Conservation (phyloP, 352 stramenopile species). For the Thraustochytrium striatum region DNA sequence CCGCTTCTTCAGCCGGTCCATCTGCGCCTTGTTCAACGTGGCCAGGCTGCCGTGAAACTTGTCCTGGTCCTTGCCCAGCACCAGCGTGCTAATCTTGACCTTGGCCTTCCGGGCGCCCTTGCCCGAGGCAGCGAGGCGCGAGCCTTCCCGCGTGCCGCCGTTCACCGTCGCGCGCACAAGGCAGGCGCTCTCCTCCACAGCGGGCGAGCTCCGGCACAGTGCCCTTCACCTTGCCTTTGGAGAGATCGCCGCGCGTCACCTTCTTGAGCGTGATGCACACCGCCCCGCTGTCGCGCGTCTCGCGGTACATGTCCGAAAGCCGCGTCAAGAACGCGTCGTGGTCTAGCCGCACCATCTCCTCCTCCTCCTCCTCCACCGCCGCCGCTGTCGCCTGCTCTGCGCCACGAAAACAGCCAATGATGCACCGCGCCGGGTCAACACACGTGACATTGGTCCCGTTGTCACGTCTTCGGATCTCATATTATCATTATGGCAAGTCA, state of each 20-base stretch:
- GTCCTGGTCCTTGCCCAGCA: conserved; percentile 11
- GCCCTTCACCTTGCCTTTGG: background rate
- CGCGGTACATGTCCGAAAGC: conserved; percentile 27
- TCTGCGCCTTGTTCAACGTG: conserved; percentile 13
- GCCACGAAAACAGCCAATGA: too few relatives aligned
- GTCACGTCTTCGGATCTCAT: too few relatives aligned
- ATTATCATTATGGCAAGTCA: too few relatives aligned
- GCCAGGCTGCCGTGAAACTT: conserved; percentile 23
- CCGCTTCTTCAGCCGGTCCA: conserved; percentile 7
- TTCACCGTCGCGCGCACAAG: conserved; percentile 11
- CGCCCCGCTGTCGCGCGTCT: conserved; percentile 12
- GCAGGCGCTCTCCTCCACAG: conserved; percentile 12
- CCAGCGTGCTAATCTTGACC: conserved; percentile 27
- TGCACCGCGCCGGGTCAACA: too few relatives aligned
- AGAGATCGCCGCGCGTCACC: background rate
- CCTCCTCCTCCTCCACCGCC: too few relatives aligned
- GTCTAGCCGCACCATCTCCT: conserved; percentile 6
- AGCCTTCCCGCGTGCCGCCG: conserved; percentile 10
- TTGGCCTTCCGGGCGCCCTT: background rate
- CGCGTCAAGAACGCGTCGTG: conserved; percentile 19
- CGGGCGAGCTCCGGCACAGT: background rate
- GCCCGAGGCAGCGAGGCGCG: background rate
- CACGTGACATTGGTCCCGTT: too few relatives aligned
- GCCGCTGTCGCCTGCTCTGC: too few relatives aligned
- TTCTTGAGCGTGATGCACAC: conserved; percentile 23